phyloP scores from a whole-genome alignment of 106 monocot genomes.

The Alisma plantagoaquatica region DNA sequence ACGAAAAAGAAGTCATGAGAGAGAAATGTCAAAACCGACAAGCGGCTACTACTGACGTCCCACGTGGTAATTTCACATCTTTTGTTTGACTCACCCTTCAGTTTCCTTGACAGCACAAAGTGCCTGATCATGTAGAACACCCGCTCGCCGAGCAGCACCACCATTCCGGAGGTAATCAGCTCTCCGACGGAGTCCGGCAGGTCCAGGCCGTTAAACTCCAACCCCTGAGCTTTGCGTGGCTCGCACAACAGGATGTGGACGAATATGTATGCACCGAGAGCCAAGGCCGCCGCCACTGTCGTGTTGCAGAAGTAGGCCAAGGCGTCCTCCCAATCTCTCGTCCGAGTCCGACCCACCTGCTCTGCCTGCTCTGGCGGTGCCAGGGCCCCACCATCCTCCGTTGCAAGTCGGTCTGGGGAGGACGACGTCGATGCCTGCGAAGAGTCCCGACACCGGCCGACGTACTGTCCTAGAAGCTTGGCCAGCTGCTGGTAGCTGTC shows the following conservation, averaged over 20 bases:
- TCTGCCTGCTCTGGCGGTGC: too few species aligned
- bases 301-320: conserved; percentile 49
- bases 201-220: conserved; percentile 63
- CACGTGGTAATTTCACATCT: too few species aligned
- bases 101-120: conserved; percentile 47
- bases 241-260: conserved; percentile 42
- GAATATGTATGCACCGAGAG: conserved; percentile 36
- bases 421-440: too few species aligned
- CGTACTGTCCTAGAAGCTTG: conserved; percentile 27
- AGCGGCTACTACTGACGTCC: too few species aligned
- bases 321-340: conserved; percentile 39
- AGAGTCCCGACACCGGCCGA: too few species aligned
- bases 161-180: conserved; percentile 35
- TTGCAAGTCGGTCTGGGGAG: conserved; percentile 7
- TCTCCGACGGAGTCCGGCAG: conserved; percentile 62
- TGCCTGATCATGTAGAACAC: conserved; percentile 45
- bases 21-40: too few species aligned
- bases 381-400: conserved; percentile 36
- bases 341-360: conserved; percentile 32
- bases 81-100: too few species aligned
- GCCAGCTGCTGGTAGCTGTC: conserved; percentile 48
- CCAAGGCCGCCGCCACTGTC: conserved; percentile 29
- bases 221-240: conserved; percentile 14
- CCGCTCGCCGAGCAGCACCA: conserved; percentile 39
- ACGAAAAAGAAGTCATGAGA: too few species aligned